phyloP scores from a whole-genome alignment of 495 filamentous ascomycete genomes.

The Aspergillus bridgeri region DNA sequence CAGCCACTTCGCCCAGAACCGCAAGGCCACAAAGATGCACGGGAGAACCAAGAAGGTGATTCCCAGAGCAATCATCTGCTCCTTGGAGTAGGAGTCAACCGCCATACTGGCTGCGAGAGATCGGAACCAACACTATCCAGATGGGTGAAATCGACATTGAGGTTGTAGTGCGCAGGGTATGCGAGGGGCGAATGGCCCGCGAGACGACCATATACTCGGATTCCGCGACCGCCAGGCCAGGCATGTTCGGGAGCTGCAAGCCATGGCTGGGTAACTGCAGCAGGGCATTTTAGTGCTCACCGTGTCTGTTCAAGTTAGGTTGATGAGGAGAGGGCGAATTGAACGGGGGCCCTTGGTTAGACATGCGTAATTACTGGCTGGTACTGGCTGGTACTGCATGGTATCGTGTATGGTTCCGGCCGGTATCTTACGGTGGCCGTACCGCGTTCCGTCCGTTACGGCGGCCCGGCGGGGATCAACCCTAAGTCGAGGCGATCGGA shows the following conservation, averaged over 20 bases:
- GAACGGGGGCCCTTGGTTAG: no score
- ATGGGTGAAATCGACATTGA: not conserved
- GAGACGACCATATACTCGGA: not conserved
- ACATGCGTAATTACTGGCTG: no score
- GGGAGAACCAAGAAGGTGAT: conserved; percentile 1
- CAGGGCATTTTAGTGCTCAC: not conserved
- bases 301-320: not conserved
- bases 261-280: not conserved
- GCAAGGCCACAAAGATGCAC: not conserved
- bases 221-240: no score
- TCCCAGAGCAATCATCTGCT: conserved; percentile 3
- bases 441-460: no score
- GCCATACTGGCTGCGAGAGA: not conserved
- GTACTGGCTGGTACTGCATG: no score
- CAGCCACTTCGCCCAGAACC: not conserved
- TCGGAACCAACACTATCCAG: not conserved
- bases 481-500: no score
- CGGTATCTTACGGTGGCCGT: no score
- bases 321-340: no score
- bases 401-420: no score
- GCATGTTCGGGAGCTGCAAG: not conserved
- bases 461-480: no score
- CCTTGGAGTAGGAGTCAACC: not conserved
- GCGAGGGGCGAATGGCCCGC: not conserved
- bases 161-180: not conserved